Base-by-base conservation (phyloP, 306 rosid species). In the Coriaria nepalensis region DNA sequence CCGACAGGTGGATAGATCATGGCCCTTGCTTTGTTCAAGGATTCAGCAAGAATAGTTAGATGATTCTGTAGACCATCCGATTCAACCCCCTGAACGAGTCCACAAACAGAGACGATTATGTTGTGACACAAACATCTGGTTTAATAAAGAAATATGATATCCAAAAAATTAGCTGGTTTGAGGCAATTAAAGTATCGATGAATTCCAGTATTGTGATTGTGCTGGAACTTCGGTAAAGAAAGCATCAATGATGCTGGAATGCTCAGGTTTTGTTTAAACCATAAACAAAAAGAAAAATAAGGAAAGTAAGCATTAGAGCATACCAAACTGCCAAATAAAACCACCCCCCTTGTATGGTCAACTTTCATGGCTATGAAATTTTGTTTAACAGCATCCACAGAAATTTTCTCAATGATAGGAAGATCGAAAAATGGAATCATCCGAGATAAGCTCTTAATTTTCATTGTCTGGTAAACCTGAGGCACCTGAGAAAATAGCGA, bases 381-480 rank as follows among this genome's bases (percentile, higher is more conserved):
- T 54, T 82, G 85, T 70, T 92, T 85, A 53, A 78, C 94, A 49
- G 98, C 98, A 69, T 92, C 98, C 50, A 85, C 98, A 13, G 86
- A 75, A 38, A 92, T 75, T 78, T 82, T 92, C 68, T 92, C 98
- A 41, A 82, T 81, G 0, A 63, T 66, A 13, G 96, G 65, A 47
- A 82, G 79, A 43, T 82, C 81, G 47, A 73, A 85, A 68, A 77
- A 92, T 6, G 98, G 95, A 50, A 92, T 75, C 93, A 85, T 82
- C 60, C 57, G 56, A 5, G 94, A 80, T 48, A 92, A 64, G 61
- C 78, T 72, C 49, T 80, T 83, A 52, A 85, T 92, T 68, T 72
- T 92, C 93, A 85, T 75, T 6, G 80, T 65, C 62, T 82, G 87
- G 67, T 92, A 92, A 38, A 92, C 94, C 35, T 68, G 71, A 9